Evolutionary conservation across 441 rosid species (phyloP), one percentile per base, ranked within the genome.

Genomic region (Adansonia grandidieri): DNA sequence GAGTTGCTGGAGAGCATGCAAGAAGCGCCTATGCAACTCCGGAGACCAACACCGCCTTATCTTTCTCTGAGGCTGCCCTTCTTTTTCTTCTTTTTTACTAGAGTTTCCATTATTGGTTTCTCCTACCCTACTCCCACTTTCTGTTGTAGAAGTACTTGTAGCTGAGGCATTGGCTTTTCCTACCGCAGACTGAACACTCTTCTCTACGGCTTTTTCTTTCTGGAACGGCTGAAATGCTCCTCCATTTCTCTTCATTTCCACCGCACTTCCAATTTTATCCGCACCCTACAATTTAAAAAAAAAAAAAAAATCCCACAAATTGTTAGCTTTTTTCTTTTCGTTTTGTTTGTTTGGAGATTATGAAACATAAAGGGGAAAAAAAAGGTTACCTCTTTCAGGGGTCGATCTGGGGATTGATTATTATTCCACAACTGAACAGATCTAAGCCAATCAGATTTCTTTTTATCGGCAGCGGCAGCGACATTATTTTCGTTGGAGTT

Each of bases 371-470:
- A 32, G 37, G 37, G 42, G 42, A 22, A 8, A 50, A 71, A 22
- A 9, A 13, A 22, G 6, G 4, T 7, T 80, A 92, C 93, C 85
- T 85, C 88, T 74, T 82, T 82, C 0, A 76, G 57, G 9, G 82
- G 80, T 53, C 82, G 88, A 86, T 89, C 93, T 77, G 92, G 78
- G 19, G 89, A 88, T 37, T 88, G 97, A 70, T 92, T 50, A 56
- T 73, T 73, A 66, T 67, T 92, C 99, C 99, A 95, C 68, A 93
- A 77, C 87, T 91, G 99, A 64, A 93, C 99, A 90, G 97, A 95
- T 88, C 94, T 91, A 85, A 95, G 99, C 99, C 86, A 95, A 65
- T 95, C 99, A 0, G 98, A 91, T 86, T 92, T 95, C 88, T 84
- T 85, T 77, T 80, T 88, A 14, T 82, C 85, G 74, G 77, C 77